A percentile compares a stretch with the other conserved stretches of the same genome.
phyloP scores from a whole-genome alignment of 345 rosid species.

The Citrus trifoliata region DNA sequence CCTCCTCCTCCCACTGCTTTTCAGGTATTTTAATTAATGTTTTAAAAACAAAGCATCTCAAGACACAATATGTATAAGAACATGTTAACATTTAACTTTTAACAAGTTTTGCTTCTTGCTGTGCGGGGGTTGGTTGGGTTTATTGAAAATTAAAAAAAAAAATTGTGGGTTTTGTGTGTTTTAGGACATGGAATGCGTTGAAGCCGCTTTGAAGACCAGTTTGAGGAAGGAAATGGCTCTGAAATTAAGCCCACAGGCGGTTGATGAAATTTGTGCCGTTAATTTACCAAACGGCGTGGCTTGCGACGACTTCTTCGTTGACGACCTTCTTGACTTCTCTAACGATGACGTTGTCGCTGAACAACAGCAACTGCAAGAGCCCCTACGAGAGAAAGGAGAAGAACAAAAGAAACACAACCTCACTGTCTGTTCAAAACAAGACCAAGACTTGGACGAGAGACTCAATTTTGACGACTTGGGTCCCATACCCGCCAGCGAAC shows the following conservation, averaged over 20 bases:
- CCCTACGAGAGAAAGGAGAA: slow-evolving; percentile 7
- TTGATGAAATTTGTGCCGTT: slow-evolving; percentile 37
- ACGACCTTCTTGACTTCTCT: slow-evolving; percentile 77
- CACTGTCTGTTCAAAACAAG: slow-evolving; percentile 20
- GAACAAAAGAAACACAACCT: slow-evolving; percentile 5
- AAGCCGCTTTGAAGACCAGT: slow-evolving; percentile 66
- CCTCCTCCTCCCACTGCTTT: slow-evolving; percentile 4
- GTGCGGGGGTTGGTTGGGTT: slow-evolving; percentile 2
- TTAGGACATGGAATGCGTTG: slow-evolving; percentile 62
- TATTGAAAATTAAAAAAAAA: not conserved
- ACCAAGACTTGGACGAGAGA: not conserved
- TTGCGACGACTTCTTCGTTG: slow-evolving; percentile 67
- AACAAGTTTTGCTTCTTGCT: not conserved
- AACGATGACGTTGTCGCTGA: slow-evolving; percentile 53
- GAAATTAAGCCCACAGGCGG: slow-evolving; percentile 34
- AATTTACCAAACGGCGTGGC: slow-evolving; percentile 37
- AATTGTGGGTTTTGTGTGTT: slow-evolving; percentile 12
- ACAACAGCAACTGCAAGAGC: not conserved
- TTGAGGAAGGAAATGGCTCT: slow-evolving; percentile 51
- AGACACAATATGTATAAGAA: no score
- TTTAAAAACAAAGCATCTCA: not conserved
- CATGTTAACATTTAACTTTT: not conserved
- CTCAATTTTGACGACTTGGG: slow-evolving; percentile 34
- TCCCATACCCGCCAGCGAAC: slow-evolving; percentile 49
- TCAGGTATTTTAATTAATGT: slow-evolving; percentile 22